Base-by-base conservation (phyloP, 2,329 filamentous ascomycete genomes). In the Exophiala bonariae region DNA sequence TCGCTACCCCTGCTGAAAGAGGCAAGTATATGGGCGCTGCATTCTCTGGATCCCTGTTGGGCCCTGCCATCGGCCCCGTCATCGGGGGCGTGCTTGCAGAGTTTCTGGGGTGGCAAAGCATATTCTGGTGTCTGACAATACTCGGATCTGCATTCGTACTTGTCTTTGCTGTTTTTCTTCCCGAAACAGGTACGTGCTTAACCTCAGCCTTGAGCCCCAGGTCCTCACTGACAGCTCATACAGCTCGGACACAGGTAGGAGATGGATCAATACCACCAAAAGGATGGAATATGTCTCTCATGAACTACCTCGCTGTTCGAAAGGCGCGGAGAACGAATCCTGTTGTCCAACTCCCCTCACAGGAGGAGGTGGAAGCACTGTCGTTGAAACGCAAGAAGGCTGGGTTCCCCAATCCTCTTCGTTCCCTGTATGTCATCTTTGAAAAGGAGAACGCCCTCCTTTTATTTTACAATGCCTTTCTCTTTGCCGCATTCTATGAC, bases 41-140 rank as follows among this genome's bases (percentile, higher is more conserved):
- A 5, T 59, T 63, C 4, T 60, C 62, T 33, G 65, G 62, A 1
- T 63, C 61, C 16, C 54, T 72, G 63, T 59, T 70, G 23, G 71
- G 69, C n/a, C 71, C 72, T 41, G 69, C 67, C 16, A 59, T 76
- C 38, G 72, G 72, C 4, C 72, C 73, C 3, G 69, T 73, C 3
- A 63, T 74, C 36, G 71, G 72, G 33, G 69, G 70, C 33, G 14
- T 58, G 4, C 47, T 59, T n/a, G 51, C 71, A 1, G 67, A 74
- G 37, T 68, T 69, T 36, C 56, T 79, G 0, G 77, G 77, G 0
- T 81, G 78, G 77, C 63, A 69, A 28, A 66, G 69, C 1, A 72
- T 80, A 3, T 81, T 81, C 52, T 80, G 76, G 75, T 77, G 79
- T 45, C 63, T 81, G 6, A 64, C 71, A 20, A 77, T 80, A n/a